Conservation (phyloP, 2,329 filamentous ascomycete species). For the Microcyclosporella mali region DNA sequence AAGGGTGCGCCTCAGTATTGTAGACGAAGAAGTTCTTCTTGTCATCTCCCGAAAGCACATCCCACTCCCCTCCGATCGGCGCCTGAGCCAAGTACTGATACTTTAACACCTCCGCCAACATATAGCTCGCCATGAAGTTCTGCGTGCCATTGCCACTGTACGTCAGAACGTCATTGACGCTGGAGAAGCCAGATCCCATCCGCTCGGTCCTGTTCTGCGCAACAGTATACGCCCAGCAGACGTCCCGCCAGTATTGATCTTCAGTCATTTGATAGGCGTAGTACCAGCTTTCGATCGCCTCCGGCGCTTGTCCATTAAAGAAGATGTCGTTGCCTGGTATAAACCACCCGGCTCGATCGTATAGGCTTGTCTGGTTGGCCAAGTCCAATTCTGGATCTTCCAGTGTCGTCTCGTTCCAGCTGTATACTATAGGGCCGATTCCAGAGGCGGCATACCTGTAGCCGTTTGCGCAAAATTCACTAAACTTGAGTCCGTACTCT, state of each 20-base stretch:
- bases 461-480: conserved; percentile 68
- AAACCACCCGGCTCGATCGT: conserved; percentile 57
- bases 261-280: conserved; percentile 14
- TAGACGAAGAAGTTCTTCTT: conserved; percentile 28
- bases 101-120: conserved; percentile 81
- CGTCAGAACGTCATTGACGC: conserved; percentile 12
- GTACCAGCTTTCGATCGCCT: conserved; percentile 31
- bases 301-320: conserved; percentile 1
- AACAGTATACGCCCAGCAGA: conserved; percentile 10
- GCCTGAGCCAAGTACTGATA: conserved; percentile 38
- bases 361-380: conserved; percentile 50
- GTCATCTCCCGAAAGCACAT: conserved; percentile 41
- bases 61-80: conserved; percentile 37
- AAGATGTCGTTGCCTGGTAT: conserved; percentile 42
- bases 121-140: conserved; percentile 28
- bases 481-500: conserved; percentile 66
- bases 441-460: conserved; percentile 62
- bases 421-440: conserved; percentile 65
- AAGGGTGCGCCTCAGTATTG: conserved; percentile 44
- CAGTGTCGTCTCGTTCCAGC: conserved; percentile 33
- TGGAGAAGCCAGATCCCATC: conserved; percentile 13
- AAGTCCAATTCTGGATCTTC: conserved; percentile 16
- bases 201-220: conserved; percentile 15
- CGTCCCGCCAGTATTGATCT: conserved; percentile 15
- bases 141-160: conserved; percentile 1